phyloP scores from a whole-genome alignment of 371 early-diverging fungal genomes.

The Circinella minor region DNA sequence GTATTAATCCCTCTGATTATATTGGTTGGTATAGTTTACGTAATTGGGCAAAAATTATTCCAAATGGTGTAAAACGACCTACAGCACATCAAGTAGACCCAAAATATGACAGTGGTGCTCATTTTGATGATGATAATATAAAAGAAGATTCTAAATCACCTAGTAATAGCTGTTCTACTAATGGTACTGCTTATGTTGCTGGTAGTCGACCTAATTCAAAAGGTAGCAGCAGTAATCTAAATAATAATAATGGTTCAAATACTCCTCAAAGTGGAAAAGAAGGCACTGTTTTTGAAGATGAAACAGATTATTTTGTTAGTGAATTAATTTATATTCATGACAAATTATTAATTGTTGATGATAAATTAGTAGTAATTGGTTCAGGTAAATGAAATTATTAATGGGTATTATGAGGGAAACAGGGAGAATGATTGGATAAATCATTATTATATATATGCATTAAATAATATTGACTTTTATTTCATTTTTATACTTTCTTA shows the following conservation, averaged over 20 bases:
- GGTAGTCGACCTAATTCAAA: not conserved
- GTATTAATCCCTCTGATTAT: conserved; percentile 80
- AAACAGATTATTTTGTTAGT: conserved; percentile 61
- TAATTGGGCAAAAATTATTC: conserved; percentile 64
- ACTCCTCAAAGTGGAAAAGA: not conserved
- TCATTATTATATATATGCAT: too few species aligned
- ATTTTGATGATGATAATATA: conserved; percentile 4
- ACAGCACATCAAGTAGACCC: not conserved
- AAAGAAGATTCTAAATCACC: not conserved
- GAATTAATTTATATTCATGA: conserved; percentile 93
- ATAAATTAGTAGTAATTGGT: conserved; percentile 81
- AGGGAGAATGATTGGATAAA: too few species aligned
- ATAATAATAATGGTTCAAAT: not conserved
- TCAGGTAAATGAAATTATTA: conserved; percentile 51
- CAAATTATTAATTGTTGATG: conserved; percentile 93
- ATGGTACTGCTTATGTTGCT: too few species aligned
- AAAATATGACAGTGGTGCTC: conserved; percentile 18
- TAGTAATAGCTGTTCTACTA: not conserved
- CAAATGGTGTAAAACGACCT: conserved; percentile 10
- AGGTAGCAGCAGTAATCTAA: not conserved
- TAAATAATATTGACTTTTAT: not conserved
- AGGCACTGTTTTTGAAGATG: not conserved
- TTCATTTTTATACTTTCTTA: not conserved
- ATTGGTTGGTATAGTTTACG: conserved; percentile 82
- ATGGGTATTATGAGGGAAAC: too few species aligned